Base-by-base conservation (phyloP, 2,329 filamentous ascomycete genomes). In the Penicillium brevicompactum region DNA sequence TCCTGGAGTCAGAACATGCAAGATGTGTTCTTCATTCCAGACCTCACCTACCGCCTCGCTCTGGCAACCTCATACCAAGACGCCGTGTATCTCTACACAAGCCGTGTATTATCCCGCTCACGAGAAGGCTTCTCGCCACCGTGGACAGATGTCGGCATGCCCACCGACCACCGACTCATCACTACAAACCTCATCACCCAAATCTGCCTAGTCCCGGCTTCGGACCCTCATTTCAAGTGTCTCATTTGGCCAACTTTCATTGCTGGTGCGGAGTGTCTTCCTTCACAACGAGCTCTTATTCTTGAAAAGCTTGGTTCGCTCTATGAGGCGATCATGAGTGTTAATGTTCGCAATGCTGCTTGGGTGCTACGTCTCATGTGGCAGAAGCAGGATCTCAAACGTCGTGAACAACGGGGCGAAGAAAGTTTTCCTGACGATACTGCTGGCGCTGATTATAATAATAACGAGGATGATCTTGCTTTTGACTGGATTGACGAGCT, bases 31-130 rank as follows among this genome's bases (percentile, higher is more conserved):
- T 82, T 79, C 68, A 78, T 83, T 24, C 65, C 74, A 1, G 74
- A 78, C 14, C 68, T 83, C 11, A 73, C 77, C 46, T 70, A 74
- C 58, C 79, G 78, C 49, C 77, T 84, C 48, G 73, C 74, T 49
- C 77, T 83, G 1, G 82, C 74, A 27, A 67, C 65, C 45, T 63
- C 71, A 50, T 75, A 74, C 61, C 71, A 75, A 59, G 66, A 70
- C 22, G 68, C 72, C 41, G 72, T 76, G 45, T 74, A 75, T 54
- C 70, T 76, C 30, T 76, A 76, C 53, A 70, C 73, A 11, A 72
- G 70, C 45, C 67, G 73, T 8, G 72, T 75, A 2, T 69, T 76
- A 49, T 73, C 71, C 30, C 69, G 66, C 4, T 56, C 66, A 3
- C 63, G 68, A 8, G 47, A 63, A 18, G 66, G 65, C 27, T 66